Conservation (phyloP, 306 rosid species). For the Trichosanthes cucumerina region DNA sequence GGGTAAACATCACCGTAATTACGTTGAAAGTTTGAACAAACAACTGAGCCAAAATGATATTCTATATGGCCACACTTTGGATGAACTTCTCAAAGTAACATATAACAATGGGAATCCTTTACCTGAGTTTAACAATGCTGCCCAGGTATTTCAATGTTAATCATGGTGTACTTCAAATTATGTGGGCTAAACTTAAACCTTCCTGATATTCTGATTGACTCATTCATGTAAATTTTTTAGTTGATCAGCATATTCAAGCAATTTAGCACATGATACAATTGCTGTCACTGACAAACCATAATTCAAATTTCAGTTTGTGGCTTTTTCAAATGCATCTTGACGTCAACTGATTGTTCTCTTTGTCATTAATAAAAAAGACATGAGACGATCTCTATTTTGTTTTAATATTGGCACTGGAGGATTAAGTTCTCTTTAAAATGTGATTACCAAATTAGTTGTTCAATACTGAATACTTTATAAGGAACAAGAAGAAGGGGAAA, state of each 20-base stretch:
- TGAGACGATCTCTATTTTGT: not conserved
- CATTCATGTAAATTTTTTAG: not conserved
- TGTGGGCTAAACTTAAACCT: not conserved
- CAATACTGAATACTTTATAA: not conserved
- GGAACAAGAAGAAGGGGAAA: not conserved
- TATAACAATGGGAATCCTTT: constrained; percentile 87
- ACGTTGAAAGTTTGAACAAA: constrained; percentile 59
- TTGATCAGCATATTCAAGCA: not conserved
- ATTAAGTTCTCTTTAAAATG: not conserved
- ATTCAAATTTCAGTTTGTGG: not conserved
- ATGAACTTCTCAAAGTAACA: constrained; percentile 83
- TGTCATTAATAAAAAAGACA: not conserved
- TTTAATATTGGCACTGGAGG: not conserved
- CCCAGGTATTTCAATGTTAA: constrained; percentile 56
- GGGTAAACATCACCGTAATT: constrained; percentile 71
- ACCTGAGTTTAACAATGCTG: constrained; percentile 84
- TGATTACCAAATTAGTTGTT: not conserved
- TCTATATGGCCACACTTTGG: constrained; percentile 71
- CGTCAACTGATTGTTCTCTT: not conserved
- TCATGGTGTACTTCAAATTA: not conserved
- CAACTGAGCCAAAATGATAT: constrained; percentile 70
- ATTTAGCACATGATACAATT: not conserved
- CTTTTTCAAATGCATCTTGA: not conserved
- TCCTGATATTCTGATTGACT: not conserved
- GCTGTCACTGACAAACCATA: not conserved